phyloP scores from a whole-genome alignment of 1,284 basidiomycete genomes.

The Hemileia vastatrix region DNA sequence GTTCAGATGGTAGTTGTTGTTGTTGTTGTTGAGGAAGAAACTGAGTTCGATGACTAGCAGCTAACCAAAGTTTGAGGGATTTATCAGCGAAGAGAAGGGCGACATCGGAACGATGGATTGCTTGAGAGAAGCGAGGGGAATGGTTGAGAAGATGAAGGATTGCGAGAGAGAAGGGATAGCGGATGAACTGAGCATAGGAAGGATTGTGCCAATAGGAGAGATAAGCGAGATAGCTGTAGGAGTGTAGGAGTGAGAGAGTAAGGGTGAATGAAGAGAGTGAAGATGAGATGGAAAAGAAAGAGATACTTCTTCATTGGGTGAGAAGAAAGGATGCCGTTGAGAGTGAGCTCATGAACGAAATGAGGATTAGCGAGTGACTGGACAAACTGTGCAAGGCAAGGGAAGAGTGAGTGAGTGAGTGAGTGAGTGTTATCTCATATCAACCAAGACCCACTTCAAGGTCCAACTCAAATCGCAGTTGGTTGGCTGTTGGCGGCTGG shows the following conservation, averaged over 20 bases:
- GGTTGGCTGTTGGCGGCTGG: too few relatives aligned
- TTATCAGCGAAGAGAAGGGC: conserved; percentile 15
- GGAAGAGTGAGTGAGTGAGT: background rate
- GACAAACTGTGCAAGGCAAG: background rate
- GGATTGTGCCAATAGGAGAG: conserved; percentile 16
- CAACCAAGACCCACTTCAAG: conserved; percentile 11
- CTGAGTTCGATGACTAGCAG: conserved; percentile 16
- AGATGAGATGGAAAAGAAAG: background rate
- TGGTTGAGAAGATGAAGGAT: conserved; percentile 14
- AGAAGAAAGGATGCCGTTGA: conserved; percentile 15
- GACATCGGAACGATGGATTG: conserved; percentile 13
- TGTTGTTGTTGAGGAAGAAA: background rate
- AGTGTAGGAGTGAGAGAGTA: background rate
- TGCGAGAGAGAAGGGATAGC: conserved; percentile 9
- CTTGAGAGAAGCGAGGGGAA: conserved; percentile 7
- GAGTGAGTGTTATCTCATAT: background rate
- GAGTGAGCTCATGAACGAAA: conserved; percentile 21
- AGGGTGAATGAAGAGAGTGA: background rate
- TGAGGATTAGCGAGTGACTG: conserved; percentile 20
- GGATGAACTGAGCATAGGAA: conserved; percentile 7
- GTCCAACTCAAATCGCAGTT: conserved; percentile 19
- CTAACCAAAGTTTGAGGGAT: conserved; percentile 18
- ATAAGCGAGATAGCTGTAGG: conserved; percentile 10
- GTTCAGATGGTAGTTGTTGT: conserved; percentile 3
- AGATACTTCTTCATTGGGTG: conserved; percentile 21